Base-by-base conservation (phyloP, 2,329 filamentous ascomycete species). In the Berkeleyomyces basicola region DNA sequence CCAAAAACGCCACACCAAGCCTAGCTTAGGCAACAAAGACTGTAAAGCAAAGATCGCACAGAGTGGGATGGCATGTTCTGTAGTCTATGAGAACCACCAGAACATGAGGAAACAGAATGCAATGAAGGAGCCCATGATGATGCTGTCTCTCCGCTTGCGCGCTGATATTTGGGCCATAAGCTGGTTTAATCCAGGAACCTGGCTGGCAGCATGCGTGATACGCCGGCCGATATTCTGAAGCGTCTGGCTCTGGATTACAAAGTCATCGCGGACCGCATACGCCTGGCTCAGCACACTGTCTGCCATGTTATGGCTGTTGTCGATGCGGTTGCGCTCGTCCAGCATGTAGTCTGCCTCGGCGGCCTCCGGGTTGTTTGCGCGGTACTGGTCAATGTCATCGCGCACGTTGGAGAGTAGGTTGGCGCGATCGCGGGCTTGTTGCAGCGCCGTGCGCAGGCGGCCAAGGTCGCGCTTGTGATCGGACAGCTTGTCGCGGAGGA, bases 311-410 rank as follows among this genome's bases (percentile, higher is more conserved):
- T 97, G 87, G 70, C 88, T 95, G 71, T 90, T 86, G 71, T 99
- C 93, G 70, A 99, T 83, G 67, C 88, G 82, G 66, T 79, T 77
- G 60, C 93, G 82, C 79, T 99, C 93, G 69, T 88, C 87, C 37
- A 99, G 81, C 91, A 99, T 96, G 77, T 97, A 99, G 65, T 99
- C 92, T 57, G 90, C 90, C 75, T 97, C 93, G 62, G 86, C 87
- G 2, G 84, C 84, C 68, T 83, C 87, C 7, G 89, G 88, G 71
- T 95, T 93, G 63, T 82, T 83, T 59, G 86, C 82, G 62, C 87
- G 88, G 76, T 96, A 96, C 62, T 89, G 85, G 72, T 90, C 82
- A 73, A 97, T 97, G 72, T 99, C 93, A 69, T 87, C 87, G 66
- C 90, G 88, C 58, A 99, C 90, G 70, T 90, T 93, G 61, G 85